Percentiles rank a stretch among this genome's conserved stretches.
Evolutionary conservation across 345 rosid species (phyloP).

Genomic region (Lumnitzera racemosa): DNA sequence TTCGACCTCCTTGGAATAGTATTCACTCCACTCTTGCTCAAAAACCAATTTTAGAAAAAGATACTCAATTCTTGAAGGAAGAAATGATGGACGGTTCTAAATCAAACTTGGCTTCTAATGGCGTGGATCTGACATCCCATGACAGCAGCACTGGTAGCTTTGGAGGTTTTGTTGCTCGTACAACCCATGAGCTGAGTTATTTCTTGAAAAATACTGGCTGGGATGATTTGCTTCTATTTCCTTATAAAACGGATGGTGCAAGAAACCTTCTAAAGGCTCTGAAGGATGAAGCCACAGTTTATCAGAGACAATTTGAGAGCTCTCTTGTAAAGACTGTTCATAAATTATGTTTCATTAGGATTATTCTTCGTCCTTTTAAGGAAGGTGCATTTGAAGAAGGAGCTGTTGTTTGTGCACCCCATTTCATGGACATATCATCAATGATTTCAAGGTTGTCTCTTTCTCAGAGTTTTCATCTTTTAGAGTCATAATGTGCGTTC

Average conservation of each 20-base stretch:
- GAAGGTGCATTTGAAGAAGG: constrained; percentile 80
- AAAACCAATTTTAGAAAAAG: constrained; percentile 8
- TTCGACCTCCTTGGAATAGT: constrained; percentile 66
- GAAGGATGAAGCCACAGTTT: constrained; percentile 24
- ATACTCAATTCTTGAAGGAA: constrained; percentile 12
- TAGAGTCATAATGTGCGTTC: no score
- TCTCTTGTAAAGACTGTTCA: constrained; percentile 20
- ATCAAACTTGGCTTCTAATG: constrained; percentile 6
- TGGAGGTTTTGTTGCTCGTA: constrained; percentile 54
- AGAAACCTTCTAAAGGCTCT: constrained; percentile 21
- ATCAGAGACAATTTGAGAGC: constrained; percentile 15
- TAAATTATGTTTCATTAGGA: constrained; percentile 63
- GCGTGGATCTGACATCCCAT: constrained; percentile 7
- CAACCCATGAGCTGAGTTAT: constrained; percentile 31
- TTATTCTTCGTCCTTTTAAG: constrained; percentile 62
- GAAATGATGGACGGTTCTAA: constrained; percentile 13
- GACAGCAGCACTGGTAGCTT: constrained; percentile 17
- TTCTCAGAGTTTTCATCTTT: neutral
- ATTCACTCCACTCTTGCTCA: constrained; percentile 28
- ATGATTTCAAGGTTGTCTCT: constrained; percentile 52
- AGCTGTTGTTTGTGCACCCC: constrained; percentile 70
- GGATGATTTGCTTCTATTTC: constrained; percentile 33
- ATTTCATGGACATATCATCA: constrained; percentile 35
- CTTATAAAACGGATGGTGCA: constrained; percentile 22
- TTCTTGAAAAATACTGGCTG: constrained; percentile 33